Conservation (phyloP, 2,329 filamentous ascomycete genomes). For the Colletotrichum incanum region DNA sequence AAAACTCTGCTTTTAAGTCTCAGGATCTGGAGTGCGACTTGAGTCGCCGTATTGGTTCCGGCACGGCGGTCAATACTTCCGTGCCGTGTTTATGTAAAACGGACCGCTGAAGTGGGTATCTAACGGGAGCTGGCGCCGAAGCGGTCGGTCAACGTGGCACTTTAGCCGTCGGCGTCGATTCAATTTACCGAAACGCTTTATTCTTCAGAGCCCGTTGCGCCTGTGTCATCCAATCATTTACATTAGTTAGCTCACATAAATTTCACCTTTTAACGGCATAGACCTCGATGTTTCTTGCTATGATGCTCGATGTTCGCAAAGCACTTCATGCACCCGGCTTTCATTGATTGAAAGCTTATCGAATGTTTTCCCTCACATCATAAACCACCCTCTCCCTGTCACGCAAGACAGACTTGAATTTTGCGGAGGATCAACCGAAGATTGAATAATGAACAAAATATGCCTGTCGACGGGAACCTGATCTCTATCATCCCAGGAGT, state of each 20-base stretch:
- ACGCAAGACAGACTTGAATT: background rate
- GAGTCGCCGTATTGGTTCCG: background rate
- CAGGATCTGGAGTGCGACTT: background rate
- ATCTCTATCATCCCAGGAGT: no score
- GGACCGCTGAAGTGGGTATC: background rate
- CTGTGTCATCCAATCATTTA: background rate
- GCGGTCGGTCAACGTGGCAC: constrained; percentile 7
- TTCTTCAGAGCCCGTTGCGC: no score
- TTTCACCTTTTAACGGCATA: background rate
- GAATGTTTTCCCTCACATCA: background rate
- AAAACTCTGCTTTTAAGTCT: background rate
- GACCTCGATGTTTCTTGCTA: background rate
- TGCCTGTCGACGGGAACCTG: background rate
- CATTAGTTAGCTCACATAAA: background rate
- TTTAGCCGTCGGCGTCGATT: constrained; percentile 12
- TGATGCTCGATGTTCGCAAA: background rate
- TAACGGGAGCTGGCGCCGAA: background rate
- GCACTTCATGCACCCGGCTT: background rate
- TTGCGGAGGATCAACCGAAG: background rate
- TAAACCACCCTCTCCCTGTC: background rate
- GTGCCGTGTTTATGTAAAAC: constrained; percentile 4
- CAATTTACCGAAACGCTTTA: background rate
- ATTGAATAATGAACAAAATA: background rate
- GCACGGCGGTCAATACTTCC: background rate
- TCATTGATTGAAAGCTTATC: background rate